Percentiles rank a stretch among this genome's conserved stretches.
These are phyloP conservation scores for Beauveria caledonica DNA, from an alignment of 2,329 filamentous ascomycete species.

Conservation along the genomic window DNA sequence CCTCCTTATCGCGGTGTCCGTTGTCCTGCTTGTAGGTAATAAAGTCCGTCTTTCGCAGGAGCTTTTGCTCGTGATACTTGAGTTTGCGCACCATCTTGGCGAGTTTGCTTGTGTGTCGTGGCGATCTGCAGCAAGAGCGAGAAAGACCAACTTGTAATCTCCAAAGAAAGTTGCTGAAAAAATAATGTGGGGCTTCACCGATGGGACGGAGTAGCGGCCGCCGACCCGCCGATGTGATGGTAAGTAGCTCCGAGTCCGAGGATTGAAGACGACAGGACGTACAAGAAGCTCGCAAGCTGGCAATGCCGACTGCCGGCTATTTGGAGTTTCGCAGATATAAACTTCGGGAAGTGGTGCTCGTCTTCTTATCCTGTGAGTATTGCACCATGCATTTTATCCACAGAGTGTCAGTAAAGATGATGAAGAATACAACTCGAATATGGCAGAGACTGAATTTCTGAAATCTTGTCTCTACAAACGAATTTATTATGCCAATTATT, in stretches of 20 bases:
- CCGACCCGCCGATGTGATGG: slow-evolving; percentile 5
- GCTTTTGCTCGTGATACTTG: slow-evolving; percentile 94
- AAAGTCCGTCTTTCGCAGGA: slow-evolving; percentile 89
- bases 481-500: too few relatives aligned
- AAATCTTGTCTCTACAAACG: too few relatives aligned
- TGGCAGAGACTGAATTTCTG: too few relatives aligned
- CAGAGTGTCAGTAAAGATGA: too few relatives aligned
- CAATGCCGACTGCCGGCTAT: too few relatives aligned
- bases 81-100: slow-evolving; percentile 82
- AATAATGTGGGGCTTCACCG: slow-evolving; percentile 4
- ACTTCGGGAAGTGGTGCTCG: too few relatives aligned
- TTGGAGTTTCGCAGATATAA: too few relatives aligned
- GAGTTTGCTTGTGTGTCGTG: slow-evolving; percentile 1
- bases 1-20: slow-evolving; percentile 70
- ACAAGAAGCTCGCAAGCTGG: background rate
- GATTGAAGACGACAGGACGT: background rate
- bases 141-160: background rate
- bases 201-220: slow-evolving; percentile 1
- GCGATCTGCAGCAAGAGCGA: background rate
- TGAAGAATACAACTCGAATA: too few relatives aligned
- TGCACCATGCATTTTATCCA: too few relatives aligned
- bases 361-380: too few relatives aligned
- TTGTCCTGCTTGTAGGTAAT: slow-evolving; percentile 86
- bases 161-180: slow-evolving; percentile 4
- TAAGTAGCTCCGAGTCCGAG: too few relatives aligned